Evolutionary conservation across 208 protist species (phyloP).

Genomic region (Angomonas ambiguus): DNA sequence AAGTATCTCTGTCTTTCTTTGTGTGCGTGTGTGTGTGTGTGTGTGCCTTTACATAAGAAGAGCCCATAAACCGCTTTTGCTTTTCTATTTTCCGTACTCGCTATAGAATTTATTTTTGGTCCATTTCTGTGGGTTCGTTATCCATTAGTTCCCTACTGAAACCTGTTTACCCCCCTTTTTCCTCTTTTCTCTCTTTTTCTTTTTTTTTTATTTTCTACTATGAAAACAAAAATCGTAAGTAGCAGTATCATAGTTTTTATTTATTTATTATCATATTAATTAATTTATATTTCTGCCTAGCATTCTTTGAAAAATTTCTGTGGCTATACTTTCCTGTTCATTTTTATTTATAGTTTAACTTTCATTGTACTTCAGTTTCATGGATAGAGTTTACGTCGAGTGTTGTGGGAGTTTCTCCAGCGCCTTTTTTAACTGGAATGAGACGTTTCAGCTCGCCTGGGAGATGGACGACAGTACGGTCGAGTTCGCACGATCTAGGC

Average conservation of each 20-base stretch:
- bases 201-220: not conserved
- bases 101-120: not conserved
- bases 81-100: not conserved
- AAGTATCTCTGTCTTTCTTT: not conserved
- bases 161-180: not conserved
- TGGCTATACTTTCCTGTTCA: too few species aligned
- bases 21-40: slow-evolving; percentile 4
- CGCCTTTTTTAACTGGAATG: slow-evolving; percentile 61
- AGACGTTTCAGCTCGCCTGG: slow-evolving; percentile 64
- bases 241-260: not conserved
- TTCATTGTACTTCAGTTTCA: slow-evolving; percentile 4
- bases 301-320: too few species aligned
- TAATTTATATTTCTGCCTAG: too few species aligned
- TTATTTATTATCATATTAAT: too few species aligned
- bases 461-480: slow-evolving; percentile 63
- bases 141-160: not conserved
- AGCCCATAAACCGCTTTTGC: too few species aligned
- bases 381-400: slow-evolving; percentile 38
- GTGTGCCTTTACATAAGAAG: too few species aligned
- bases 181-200: slow-evolving; percentile 2
- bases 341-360: too few species aligned
- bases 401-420: slow-evolving; percentile 38
- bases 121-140: not conserved
- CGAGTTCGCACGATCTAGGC: slow-evolving; percentile 29
- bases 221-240: not conserved